A percentile compares a stretch with the other conserved stretches of the same genome.
These are phyloP conservation scores for Penicillium sp. DNA, from an alignment of 2,329 filamentous ascomycete genomes.

Conservation along the genomic window DNA sequence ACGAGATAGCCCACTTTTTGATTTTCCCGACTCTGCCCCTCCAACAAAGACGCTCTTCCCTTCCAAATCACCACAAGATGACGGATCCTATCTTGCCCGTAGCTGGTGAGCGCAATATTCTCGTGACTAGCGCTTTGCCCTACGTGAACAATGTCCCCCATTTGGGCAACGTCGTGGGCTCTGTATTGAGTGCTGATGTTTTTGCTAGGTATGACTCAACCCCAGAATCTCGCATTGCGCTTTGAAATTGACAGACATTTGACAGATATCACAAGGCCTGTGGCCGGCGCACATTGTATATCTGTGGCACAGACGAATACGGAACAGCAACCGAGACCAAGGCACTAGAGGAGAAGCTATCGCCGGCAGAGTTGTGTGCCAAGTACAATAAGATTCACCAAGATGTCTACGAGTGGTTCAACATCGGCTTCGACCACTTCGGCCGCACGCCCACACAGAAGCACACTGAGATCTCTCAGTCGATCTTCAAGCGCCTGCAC, in stretches of 20 bases:
- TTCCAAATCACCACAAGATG: conserved; percentile 25
- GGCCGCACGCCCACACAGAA: conserved; percentile 84
- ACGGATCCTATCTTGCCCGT: conserved; percentile 57
- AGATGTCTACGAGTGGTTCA: conserved; percentile 93
- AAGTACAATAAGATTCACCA: conserved; percentile 91
- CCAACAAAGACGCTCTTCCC: conserved; percentile 8
- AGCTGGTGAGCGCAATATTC: conserved; percentile 76
- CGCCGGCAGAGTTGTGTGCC: conserved; percentile 79
- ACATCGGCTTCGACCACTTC: conserved; percentile 92
- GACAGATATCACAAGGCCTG: conserved; percentile 73
- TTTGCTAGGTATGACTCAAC: conserved; percentile 56
- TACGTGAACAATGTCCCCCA: conserved; percentile 82
- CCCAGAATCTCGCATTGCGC: conserved; percentile 38
- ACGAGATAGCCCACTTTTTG: conserved; percentile 28
- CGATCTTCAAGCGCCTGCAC: conserved; percentile 83
- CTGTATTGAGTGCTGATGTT: conserved; percentile 84
- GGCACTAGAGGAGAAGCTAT: conserved; percentile 81
- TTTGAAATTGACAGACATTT: conserved; percentile 15
- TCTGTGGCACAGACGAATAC: conserved; percentile 92
- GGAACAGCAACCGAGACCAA: conserved; percentile 96
- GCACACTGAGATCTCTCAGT: conserved; percentile 90
- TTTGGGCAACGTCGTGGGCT: conserved; percentile 84
- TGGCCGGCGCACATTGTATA: conserved; percentile 74
- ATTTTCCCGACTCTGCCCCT: conserved; percentile 71
- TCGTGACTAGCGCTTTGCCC: conserved; percentile 88